Evolutionary conservation across 2,329 filamentous ascomycete genomes (phyloP).

Genomic region (Venturia effusa): DNA sequence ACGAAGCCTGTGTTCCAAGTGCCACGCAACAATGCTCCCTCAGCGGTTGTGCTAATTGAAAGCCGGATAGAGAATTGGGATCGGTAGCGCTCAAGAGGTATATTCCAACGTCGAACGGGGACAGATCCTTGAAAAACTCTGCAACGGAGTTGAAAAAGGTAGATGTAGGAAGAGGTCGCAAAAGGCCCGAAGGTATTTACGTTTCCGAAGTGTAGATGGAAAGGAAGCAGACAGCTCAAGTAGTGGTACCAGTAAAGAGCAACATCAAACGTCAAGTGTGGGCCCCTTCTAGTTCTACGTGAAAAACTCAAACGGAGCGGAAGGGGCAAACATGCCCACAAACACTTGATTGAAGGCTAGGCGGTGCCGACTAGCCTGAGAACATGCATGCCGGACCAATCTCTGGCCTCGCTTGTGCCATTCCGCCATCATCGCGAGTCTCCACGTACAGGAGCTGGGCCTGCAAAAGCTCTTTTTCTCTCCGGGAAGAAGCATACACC

Average conservation of each 20-base stretch:
- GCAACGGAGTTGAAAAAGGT: not conserved
- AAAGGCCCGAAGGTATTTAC: not conserved
- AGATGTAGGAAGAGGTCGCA: not conserved
- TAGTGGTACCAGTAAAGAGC: not conserved
- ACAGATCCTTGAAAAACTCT: not conserved
- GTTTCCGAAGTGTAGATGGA: not conserved
- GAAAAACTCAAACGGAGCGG: not conserved
- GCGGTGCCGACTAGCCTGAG: not conserved
- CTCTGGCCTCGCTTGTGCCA: not conserved
- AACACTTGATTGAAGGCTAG: not conserved
- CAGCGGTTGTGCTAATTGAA: not conserved
- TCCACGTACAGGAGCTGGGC: not conserved
- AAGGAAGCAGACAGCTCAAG: not conserved
- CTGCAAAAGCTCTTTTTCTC: not conserved
- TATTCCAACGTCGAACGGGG: conserved; percentile 1
- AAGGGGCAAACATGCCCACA: not conserved
- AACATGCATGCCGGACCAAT: not conserved
- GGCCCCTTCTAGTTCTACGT: not conserved
- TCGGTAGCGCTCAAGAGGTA: not conserved
- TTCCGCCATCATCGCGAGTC: not conserved
- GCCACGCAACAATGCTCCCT: not conserved
- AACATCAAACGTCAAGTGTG: not conserved
- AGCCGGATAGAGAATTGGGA: not conserved
- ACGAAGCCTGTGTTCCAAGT: conserved; percentile 4
- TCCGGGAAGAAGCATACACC: not conserved